Evolutionary conservation across 2,329 filamentous ascomycete species (phyloP).

Genomic region (Fusarium goolgardi): DNA sequence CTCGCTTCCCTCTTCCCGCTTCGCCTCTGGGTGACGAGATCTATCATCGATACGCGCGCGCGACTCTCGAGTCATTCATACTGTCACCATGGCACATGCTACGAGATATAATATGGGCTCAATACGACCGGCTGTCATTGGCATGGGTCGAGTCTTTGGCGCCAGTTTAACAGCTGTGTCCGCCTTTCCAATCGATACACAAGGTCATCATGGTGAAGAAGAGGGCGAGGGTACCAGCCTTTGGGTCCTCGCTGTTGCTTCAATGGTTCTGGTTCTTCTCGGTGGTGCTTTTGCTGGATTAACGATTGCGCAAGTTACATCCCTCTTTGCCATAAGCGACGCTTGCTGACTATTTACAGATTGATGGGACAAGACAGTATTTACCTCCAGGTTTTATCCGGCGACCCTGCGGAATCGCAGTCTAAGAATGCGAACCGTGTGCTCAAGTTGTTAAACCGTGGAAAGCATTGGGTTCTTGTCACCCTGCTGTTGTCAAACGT

Average conservation of each 20-base stretch:
- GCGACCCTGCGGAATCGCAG: constrained; percentile 86
- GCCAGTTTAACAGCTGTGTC: constrained; percentile 61
- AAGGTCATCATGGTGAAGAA: constrained; percentile 57
- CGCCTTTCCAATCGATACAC: constrained; percentile 58
- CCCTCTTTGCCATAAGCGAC: constrained; percentile 31
- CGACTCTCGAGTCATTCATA: neutral
- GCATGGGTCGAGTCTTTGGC: constrained; percentile 63
- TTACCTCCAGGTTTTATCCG: constrained; percentile 93
- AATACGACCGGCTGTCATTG: constrained; percentile 62
- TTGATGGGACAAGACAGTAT: constrained; percentile 87
- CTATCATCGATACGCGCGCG: neutral
- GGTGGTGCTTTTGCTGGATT: constrained; percentile 95
- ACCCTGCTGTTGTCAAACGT: constrained; percentile 95
- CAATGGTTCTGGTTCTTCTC: constrained; percentile 82
- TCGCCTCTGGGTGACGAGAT: constrained; percentile 12
- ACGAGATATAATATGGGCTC: constrained; percentile 56
- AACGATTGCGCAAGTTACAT: constrained; percentile 78
- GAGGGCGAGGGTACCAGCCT: constrained; percentile 71
- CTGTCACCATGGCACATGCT: constrained; percentile 46
- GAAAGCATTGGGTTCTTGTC: constrained; percentile 98
- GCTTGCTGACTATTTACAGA: constrained; percentile 49
- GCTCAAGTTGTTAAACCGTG: constrained; percentile 80
- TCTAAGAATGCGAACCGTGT: constrained; percentile 87
- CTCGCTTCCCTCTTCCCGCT: constrained; percentile 13
- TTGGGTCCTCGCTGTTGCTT: constrained; percentile 84